Evolutionary conservation across 352 stramenopile species (phyloP).

Genomic region (Globisporangium camurandrum): DNA sequence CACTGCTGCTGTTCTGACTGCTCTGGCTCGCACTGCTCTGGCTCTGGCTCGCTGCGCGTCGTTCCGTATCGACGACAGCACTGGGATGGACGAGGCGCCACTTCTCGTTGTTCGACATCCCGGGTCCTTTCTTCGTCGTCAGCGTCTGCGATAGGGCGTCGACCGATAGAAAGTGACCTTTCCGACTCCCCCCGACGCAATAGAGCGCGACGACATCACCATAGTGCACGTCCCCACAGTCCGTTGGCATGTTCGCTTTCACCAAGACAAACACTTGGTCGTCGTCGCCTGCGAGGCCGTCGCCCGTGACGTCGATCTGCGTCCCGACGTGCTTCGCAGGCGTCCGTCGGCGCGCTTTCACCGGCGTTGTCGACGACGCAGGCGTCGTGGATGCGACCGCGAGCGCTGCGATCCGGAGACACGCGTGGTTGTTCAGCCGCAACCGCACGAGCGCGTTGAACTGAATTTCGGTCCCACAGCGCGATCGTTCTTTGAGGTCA

Average conservation of each 20-base stretch:
- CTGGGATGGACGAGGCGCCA: slow-evolving; percentile 64
- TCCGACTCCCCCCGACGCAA: slow-evolving; percentile 56
- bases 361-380: slow-evolving; percentile 20
- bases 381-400: not conserved
- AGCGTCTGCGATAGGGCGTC: slow-evolving; percentile 48
- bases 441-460: slow-evolving; percentile 64
- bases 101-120: slow-evolving; percentile 76
- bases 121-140: slow-evolving; percentile 61
- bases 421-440: slow-evolving; percentile 64
- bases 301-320: slow-evolving; percentile 48
- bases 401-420: slow-evolving; percentile 42
- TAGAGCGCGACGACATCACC: slow-evolving; percentile 74
- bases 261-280: slow-evolving; percentile 77
- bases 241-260: slow-evolving; percentile 59
- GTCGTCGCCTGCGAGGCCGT: slow-evolving; percentile 59
- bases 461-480: slow-evolving; percentile 61
- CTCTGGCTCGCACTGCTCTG: not conserved
- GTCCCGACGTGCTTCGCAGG: slow-evolving; percentile 16
- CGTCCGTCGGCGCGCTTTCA: slow-evolving; percentile 8
- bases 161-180: slow-evolving; percentile 66
- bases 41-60: not conserved
- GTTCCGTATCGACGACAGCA: not conserved
- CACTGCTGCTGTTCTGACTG: slow-evolving; percentile 17
- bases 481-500: slow-evolving; percentile 45
- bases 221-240: slow-evolving; percentile 65